Evolutionary conservation across 768 basidiomycete species (phyloP), one percentile per base, ranked within the genome.

Genomic region (Ramaria sp.): DNA sequence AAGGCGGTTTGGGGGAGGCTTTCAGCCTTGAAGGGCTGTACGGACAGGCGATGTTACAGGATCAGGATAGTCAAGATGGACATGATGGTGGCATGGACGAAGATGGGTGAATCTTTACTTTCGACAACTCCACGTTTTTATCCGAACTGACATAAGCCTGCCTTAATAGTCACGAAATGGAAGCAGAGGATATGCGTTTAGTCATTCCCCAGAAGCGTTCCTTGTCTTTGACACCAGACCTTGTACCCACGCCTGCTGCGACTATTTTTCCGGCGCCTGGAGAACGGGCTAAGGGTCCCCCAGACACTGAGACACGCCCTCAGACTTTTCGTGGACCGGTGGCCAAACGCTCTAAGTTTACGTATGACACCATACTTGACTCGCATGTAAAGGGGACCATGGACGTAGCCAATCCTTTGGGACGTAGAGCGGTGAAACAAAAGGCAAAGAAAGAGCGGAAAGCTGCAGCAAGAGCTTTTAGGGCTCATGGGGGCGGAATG

Each of bases 11-110:
- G 24, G 82, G 84, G 10, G 81, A 84, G 58, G 86, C 91, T 2
- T 96, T 98, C 64, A 81, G 86, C 59, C 68, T 87, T 2, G 89
- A 81, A 11, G 93, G 86, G 0, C 69, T 97, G 4, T 93, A 95
- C 61, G 83, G 84, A 5, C 65, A 66, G 27, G 69, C 72, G 0
- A 73, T 77, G 69, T 66, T 77, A 60, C 72, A 68, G 5, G 73
- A 78, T 19, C n/a, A 17, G 58, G 77, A 76, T 43, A 72, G 71
- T 19, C 65, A 64, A 41, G 75, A 77, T 17, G 65, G 67, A 33
- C 71, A 66, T 37, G 64, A 60, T 17, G 70, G 69, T 24, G 69
- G 67, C 57, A 69, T 74, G 65, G 70, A 70, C 19, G 73, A 74
- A 51, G 76, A 77, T 41, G 72, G 66, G 70, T 72, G 60, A 64